Base-by-base conservation (phyloP, 768 basidiomycete species). In the Neoboletus subvelutipes region DNA sequence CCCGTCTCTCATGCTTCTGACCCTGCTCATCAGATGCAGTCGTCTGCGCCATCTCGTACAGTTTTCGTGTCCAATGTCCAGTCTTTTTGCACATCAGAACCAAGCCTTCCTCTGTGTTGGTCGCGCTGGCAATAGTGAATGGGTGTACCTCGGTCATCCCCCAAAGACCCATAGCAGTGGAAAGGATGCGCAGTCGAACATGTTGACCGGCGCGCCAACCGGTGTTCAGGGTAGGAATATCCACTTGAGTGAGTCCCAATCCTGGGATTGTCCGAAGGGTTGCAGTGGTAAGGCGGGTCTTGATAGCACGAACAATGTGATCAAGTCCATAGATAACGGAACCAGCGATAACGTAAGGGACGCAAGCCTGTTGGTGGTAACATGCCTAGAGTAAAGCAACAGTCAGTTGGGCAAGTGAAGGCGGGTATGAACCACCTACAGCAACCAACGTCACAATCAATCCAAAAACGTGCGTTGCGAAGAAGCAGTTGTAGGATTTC, bases 121-220 rank as follows among this genome's bases (percentile, higher is more conserved):
- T 76, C 5, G 83, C 83, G 55, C 82, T 86, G 4, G 90, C 85
- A 58, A 94, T 89, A 2, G 92, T 90, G 72, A 93, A 93, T 0
- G 90, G 92, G 61, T 94, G 92, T 1, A 76, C 71, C 66, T 92
- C 86, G 9, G 80, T 71, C 78, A 83, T 83, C 15, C 80, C 80
- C 37, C 74, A 68, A 69, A 75, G 68, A 5, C 87, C 86, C 75
- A 87, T 77, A 7, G 76, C 75, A 5, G 75, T 66, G 1, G 83
- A 80, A 17, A 88, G 72, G 1, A 89, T 72, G 12, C 88, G 80
- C 2, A 95, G 55, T n/a, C 90, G 82, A 26, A 93, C 81, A 64
- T 94, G 91, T 66, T 94, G 92, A 1, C 92, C 90, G 1, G 89
- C 81, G n/a, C 87, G 80, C 92, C 92, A 94, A 40, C 92, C 92